Evolutionary conservation across 257 asterid species (phyloP), one percentile per base, ranked within the genome.

Genomic region (Plantago ovata): DNA sequence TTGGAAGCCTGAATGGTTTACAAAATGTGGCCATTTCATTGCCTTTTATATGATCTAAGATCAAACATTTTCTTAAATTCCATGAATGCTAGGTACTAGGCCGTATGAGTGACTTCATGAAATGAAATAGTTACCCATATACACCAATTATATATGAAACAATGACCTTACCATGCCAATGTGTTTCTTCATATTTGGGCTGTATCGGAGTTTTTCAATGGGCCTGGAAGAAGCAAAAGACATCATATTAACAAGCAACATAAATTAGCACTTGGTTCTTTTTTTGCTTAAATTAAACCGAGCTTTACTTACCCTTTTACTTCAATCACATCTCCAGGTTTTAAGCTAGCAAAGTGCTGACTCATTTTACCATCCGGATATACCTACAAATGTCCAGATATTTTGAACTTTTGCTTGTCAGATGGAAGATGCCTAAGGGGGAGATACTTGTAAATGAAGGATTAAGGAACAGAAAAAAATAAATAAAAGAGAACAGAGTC

Each of bases 311-410:
- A 85, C 98, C 98, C 98, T 81, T 92, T 92, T 71, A 92, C 90
- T 77, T 88, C 95, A 36, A 92, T 72, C 33, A 80, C 88, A 78
- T 92, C 98, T 39, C 98, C 98, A n/a, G 98, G 94, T 42, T 81
- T 84, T 52, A 92, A 75, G 77, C 79, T 80, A 58, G 96, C 94
- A 75, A 87, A 88, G 70, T 88, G 98, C 77, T 87, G 98, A 69
- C 95, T 92, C 98, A 92, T 92, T 80, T 85, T 85, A 65, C 98
- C 98, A 69, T 92, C 96, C 49, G 98, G 98, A 67, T 92, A 92
- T 53, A 92, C 81, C 98, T 91, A 81, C 40, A 69, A 47, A 66
- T 7, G 48, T 44, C 19, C 69, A 60, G 61, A 53, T 55, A 58
- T 56, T 59, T 60, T 21, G 60, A 56, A 60, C 62, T 47, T 43